Evolutionary conservation across 306 rosid genomes (phyloP), one percentile per base, ranked within the genome.

Genomic region (Clitoria ternatea): DNA sequence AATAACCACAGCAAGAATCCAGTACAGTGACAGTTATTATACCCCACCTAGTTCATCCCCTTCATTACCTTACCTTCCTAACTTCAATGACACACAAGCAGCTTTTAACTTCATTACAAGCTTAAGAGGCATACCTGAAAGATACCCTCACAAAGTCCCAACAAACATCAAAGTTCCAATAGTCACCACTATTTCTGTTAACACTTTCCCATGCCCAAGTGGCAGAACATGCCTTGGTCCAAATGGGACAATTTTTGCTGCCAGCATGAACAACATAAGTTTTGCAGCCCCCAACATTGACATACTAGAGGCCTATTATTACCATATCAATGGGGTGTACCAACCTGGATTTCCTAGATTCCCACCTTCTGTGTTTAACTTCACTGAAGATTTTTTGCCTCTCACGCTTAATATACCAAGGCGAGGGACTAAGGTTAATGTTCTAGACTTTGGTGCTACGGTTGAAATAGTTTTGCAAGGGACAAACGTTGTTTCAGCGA

Each of bases 191-290:
- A 1, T 85, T 40, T 78, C 90, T 14, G 26, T 85, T 4, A 61
- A 82, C 73, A 68, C 83, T 2, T 7, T 83, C 10, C 63, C 39
- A 4, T 85, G 90, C 57, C 80, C 77, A 0, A 76, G 33, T 10
- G 76, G 47, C 3, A 42, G 32, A 24, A 53, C 81, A 0, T 85
- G 92, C 40, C 60, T 10, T 17, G 92, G 85, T 23, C 82, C 78
- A 15, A 76, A 63, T 54, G 83, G 85, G 14, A 81, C 75, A 4
- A 48, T 75, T 42, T 57, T 85, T 0, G 66, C 88, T 19, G 71
- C 90, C 1, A 74, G 77, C 61, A 32, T 88, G 71, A 85, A 81
- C 83, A 88, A 85, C 76, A 63, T 76, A 35, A 88, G 85, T 19
- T 88, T 85, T 40, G 70, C 42, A 6, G 53, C 10, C 18, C 90